Evolutionary conservation across 176 grass and related monocot species (phyloP).

Genomic region (Stipa capillata): DNA sequence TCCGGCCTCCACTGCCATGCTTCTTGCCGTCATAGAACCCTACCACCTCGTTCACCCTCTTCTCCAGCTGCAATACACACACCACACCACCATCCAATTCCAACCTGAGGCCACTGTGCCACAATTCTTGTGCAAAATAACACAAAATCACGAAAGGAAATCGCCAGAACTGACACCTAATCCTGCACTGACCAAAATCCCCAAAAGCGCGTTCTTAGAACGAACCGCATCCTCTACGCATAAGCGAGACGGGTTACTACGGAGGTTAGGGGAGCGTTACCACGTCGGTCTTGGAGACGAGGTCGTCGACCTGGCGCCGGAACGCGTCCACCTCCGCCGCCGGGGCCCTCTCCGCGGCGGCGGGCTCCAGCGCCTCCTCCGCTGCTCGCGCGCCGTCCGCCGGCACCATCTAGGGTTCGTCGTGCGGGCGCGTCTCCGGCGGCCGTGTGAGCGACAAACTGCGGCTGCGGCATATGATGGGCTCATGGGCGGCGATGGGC

Average conservation of each 20-base stretch:
- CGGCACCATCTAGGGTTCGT: conserved; percentile 31
- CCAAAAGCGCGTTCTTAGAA: too few relatives aligned
- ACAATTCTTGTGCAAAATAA: not conserved
- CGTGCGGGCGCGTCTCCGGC: too few relatives aligned
- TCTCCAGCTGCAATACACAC: conserved; percentile 43
- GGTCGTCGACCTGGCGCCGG: conserved; percentile 32
- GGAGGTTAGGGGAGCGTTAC: not conserved
- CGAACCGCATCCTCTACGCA: not conserved
- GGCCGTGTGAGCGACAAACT: not conserved
- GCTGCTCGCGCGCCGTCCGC: not conserved
- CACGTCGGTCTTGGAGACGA: conserved; percentile 43
- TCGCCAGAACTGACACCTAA: not conserved
- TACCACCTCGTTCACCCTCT: conserved; percentile 35
- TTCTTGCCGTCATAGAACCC: conserved; percentile 40
- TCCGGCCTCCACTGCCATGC: conserved; percentile 23
- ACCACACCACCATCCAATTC: not conserved
- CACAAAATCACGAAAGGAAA: not conserved
- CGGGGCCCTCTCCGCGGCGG: not conserved
- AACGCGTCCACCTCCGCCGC: conserved; percentile 38
- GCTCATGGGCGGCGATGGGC: not conserved
- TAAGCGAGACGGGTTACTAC: not conserved
- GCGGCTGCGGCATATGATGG: not conserved
- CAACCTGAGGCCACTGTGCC: not conserved
- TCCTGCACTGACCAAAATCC: not conserved
- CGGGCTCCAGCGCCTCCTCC: not conserved